Evolutionary conservation across 345 rosid species (phyloP).

Genomic region (Odontarrhena argentea): DNA sequence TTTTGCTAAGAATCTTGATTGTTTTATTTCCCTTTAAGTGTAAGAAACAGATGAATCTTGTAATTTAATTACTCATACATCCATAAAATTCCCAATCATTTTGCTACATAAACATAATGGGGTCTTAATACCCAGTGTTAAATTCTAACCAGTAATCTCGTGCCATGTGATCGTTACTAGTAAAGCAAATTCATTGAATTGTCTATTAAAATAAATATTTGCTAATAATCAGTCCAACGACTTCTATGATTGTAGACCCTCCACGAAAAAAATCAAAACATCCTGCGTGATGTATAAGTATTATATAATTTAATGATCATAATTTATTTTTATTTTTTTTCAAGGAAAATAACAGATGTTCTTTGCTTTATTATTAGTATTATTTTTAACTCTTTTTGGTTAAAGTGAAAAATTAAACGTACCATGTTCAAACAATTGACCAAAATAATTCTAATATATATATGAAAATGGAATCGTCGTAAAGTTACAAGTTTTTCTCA

Average conservation of each 20-base stretch:
- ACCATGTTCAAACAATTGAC: neutral
- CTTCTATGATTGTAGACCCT: slow-evolving; percentile 26
- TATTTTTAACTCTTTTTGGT: neutral
- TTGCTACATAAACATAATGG: too few relatives aligned
- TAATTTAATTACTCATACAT: too few relatives aligned
- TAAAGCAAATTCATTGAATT: neutral
- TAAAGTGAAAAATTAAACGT: neutral
- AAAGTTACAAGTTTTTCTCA: slow-evolving; percentile 13
- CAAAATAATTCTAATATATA: neutral
- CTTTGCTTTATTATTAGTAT: neutral
- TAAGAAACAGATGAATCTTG: too few relatives aligned
- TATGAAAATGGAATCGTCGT: neutral
- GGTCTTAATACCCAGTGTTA: too few relatives aligned
- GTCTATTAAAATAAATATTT: neutral
- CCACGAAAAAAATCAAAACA: slow-evolving; percentile 9
- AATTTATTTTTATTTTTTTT: slow-evolving; percentile 4
- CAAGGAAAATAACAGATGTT: slow-evolving; percentile 2
- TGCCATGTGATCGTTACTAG: neutral
- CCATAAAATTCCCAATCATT: too few relatives aligned
- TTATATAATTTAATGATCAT: slow-evolving; percentile 1
- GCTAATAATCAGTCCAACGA: slow-evolving; percentile 20
- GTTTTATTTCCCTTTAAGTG: too few relatives aligned
- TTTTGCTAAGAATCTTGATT: too few relatives aligned
- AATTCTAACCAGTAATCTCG: too few relatives aligned
- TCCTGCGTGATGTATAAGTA: slow-evolving; percentile 12